These are phyloP conservation scores for Arthrobotrys conoides DNA, from an alignment of 2,329 filamentous ascomycete genomes.

Conservation along the genomic window DNA sequence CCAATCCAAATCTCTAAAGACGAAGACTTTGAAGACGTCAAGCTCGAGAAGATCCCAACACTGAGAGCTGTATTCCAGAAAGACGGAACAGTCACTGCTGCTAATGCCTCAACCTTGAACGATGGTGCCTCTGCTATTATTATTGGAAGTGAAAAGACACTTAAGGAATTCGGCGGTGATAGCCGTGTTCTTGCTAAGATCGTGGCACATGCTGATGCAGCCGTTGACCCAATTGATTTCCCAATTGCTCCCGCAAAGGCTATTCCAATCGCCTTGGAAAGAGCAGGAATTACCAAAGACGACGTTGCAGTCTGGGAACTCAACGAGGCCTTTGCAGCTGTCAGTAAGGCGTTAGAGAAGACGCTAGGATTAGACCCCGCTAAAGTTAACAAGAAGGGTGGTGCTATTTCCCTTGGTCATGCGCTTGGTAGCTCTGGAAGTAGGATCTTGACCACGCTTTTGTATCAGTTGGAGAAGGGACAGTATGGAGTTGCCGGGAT, in stretches of 20 bases:
- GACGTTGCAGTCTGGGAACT: slow-evolving; percentile 98
- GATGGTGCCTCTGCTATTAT: slow-evolving; percentile 94
- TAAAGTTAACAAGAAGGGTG: slow-evolving; percentile 87
- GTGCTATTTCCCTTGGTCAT: slow-evolving; percentile 92
- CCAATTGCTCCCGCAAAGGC: slow-evolving; percentile 92
- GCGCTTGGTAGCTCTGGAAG: slow-evolving; percentile 94
- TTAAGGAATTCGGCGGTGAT: slow-evolving; percentile 81
- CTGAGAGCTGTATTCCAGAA: slow-evolving; percentile 92
- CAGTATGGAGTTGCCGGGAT: slow-evolving; percentile 97
- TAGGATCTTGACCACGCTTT: slow-evolving; percentile 86
- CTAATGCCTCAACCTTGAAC: slow-evolving; percentile 93
- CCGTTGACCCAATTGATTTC: slow-evolving; percentile 92
- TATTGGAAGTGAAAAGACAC: slow-evolving; percentile 83
- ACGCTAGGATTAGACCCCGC: slow-evolving; percentile 77
- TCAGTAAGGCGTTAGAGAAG: slow-evolving; percentile 75
- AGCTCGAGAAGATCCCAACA: slow-evolving; percentile 85
- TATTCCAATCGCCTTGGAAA: slow-evolving; percentile 87
- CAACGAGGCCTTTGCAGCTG: slow-evolving; percentile 90
- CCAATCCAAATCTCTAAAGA: slow-evolving; percentile 80
- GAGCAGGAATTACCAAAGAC: slow-evolving; percentile 90
- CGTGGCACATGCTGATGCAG: slow-evolving; percentile 82
- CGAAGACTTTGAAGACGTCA: slow-evolving; percentile 89
- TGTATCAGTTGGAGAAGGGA: slow-evolving; percentile 91
- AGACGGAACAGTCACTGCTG: slow-evolving; percentile 91
- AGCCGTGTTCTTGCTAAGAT: slow-evolving; percentile 84